Base-by-base conservation (phyloP, 2,329 filamentous ascomycete species). In the Xylariales sp. region DNA sequence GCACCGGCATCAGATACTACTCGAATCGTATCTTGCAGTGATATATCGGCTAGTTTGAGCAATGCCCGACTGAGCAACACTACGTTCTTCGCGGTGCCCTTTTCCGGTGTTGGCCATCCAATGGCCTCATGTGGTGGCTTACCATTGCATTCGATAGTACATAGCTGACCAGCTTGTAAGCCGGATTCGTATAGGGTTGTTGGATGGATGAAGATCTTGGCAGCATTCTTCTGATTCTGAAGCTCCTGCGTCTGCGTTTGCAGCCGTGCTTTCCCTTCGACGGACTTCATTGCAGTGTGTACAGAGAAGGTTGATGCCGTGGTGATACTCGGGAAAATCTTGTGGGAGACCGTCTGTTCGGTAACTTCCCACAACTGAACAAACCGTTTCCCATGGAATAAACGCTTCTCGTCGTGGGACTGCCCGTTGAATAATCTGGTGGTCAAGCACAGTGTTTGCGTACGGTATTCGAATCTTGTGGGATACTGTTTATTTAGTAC, bases 41-140 rank as follows among this genome's bases (percentile, higher is more conserved):
- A 83, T 51, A 95, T 76, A 1, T 78, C 79, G 50, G 85, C 85
- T 5, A 79, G 75, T 25, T 86, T 82, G 47, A 86, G 83, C 40
- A 94, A 78, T 5, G 79, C 71, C 47, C 86, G 82, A 16, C 86
- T 82, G 68, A 87, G 78, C 69, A 90, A 74, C 37, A 86, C 69
- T 43, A 88, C 72, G 47, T 82, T 76, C 50, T 78, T 79, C 55
- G 81, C 76, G 50, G 88, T 68, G 53, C 82, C 80, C 58, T 82
- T 74, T 32, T 73, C 70, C 2, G 71, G 68, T 12, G 73, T 60
- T 1, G 68, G 65, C 65, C 72, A 76, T 1, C 75, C 62, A 21
- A 70, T 65, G 4, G 72, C 74, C 50, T 76, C 69, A 12, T 68
- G 62, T 19, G 57, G 54, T 19, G 57, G 54, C 36, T 37, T 53